phyloP scores from a whole-genome alignment of 495 filamentous ascomycete species.

The Astrocystis sublimbata region DNA sequence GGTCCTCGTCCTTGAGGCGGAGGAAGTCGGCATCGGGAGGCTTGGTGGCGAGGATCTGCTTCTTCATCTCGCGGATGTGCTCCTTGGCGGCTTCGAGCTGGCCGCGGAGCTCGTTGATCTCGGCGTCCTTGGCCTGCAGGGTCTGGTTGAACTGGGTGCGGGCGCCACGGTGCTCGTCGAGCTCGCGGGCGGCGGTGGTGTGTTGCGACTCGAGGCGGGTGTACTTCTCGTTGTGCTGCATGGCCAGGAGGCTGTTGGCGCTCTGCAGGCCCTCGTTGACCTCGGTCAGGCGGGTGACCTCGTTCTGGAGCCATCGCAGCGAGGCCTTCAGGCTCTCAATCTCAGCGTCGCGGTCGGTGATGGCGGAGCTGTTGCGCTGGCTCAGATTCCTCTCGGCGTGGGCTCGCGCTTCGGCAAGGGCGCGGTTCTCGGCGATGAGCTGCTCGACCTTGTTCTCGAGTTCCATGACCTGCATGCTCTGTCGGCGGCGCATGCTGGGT shows the following conservation, averaged over 20 bases:
- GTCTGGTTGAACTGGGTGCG: slow-evolving; percentile 59
- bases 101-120: slow-evolving; percentile 72
- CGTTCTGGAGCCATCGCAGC: slow-evolving; percentile 74
- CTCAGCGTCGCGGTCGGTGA: slow-evolving; percentile 71
- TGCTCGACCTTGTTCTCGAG: slow-evolving; percentile 74
- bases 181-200: slow-evolving; percentile 58
- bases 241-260: slow-evolving; percentile 66
- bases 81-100: slow-evolving; percentile 77
- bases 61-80: slow-evolving; percentile 77
- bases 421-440: slow-evolving; percentile 75
- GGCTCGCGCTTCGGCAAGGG: slow-evolving; percentile 69
- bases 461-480: slow-evolving; percentile 94
- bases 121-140: slow-evolving; percentile 78
- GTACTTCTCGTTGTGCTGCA: slow-evolving; percentile 66
- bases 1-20: slow-evolving; percentile 80
- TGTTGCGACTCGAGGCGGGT: slow-evolving; percentile 57
- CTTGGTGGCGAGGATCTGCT: slow-evolving; percentile 72
- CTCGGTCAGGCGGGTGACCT: slow-evolving; percentile 70
- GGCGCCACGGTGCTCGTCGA: slow-evolving; percentile 62
- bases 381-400: slow-evolving; percentile 58
- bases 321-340: slow-evolving; percentile 76
- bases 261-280: slow-evolving; percentile 72
- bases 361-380: slow-evolving; percentile 46
- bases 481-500: slow-evolving; percentile 90
- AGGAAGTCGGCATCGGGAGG: slow-evolving; percentile 72